phyloP scores from a whole-genome alignment of 306 rosid species.

The Lupinus albus region DNA sequence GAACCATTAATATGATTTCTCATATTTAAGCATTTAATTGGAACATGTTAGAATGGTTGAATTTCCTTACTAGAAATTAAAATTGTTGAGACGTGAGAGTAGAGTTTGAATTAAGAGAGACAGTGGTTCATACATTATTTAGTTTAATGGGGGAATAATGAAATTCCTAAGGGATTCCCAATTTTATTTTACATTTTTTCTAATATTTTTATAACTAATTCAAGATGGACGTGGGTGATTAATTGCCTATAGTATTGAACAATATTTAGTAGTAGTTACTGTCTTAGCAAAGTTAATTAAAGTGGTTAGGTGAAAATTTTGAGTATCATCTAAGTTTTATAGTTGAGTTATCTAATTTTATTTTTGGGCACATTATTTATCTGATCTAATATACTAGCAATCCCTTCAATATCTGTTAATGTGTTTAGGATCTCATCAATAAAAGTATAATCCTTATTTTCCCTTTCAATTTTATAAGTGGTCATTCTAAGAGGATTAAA shows the following conservation, averaged over 20 bases:
- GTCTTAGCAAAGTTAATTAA: background rate
- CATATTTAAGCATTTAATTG: background rate
- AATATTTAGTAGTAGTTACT: no score
- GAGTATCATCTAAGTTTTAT: background rate
- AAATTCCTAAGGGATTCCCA: background rate
- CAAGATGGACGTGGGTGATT: background rate
- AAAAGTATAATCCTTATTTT: background rate
- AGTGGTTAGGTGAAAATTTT: background rate
- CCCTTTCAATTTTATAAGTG: no score
- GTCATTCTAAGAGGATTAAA: slow-evolving; percentile 12
- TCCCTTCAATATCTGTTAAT: background rate
- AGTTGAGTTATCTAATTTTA: background rate
- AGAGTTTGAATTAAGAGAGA: background rate
- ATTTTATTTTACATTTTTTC: background rate
- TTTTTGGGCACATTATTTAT: no score
- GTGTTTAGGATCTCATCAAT: slow-evolving; percentile 15
- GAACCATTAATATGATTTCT: background rate
- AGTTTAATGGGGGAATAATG: background rate
- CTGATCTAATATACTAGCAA: no score
- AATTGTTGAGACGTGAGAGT: slow-evolving; percentile 13
- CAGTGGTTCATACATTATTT: background rate
- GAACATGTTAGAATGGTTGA: slow-evolving; percentile 12
- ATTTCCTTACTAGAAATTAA: background rate
- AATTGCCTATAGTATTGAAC: background rate
- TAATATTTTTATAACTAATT: background rate